A percentile compares a stretch with the other conserved stretches of the same genome.
Conservation (phyloP, 805 yeast genomes). For the Saturnispora silvae region DNA sequence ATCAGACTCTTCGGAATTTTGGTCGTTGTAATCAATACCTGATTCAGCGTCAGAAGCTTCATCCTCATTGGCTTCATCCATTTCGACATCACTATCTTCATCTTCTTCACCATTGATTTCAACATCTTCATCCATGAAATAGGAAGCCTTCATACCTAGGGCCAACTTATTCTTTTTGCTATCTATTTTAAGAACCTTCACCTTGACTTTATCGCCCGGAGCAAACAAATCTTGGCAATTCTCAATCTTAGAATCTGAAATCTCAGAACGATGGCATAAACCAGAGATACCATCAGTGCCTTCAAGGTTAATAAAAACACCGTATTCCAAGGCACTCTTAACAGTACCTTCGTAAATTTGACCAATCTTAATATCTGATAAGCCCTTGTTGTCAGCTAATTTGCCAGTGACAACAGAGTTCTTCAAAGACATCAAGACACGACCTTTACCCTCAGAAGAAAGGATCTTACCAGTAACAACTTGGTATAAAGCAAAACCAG, state of each 20-base stretch:
- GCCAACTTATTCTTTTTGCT: conserved; percentile 62
- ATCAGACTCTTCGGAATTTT: too few species aligned
- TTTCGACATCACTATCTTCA: conserved; percentile 23
- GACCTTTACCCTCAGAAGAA: conserved; percentile 48
- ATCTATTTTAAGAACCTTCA: conserved; percentile 59
- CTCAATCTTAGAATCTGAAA: conserved; percentile 56
- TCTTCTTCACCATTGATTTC: conserved; percentile 14
- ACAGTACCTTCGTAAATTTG: conserved; percentile 71
- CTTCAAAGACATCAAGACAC: conserved; percentile 69
- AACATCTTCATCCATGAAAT: conserved; percentile 33
- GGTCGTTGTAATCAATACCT: too few species aligned
- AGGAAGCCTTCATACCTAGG: conserved; percentile 91
- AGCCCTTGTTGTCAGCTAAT: conserved; percentile 42
- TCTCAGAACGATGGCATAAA: conserved; percentile 75
- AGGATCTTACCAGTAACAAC: conserved; percentile 64
- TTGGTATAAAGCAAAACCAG: conserved; percentile 59
- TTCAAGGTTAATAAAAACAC: conserved; percentile 79
- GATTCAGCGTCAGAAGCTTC: conserved; percentile 16
- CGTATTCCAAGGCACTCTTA: conserved; percentile 71
- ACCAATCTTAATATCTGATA: conserved; percentile 60
- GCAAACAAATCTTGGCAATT: conserved; percentile 61
- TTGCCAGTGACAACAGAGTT: conserved; percentile 73
- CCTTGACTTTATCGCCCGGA: conserved; percentile 86
- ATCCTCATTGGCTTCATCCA: conserved; percentile 12
- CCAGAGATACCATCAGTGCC: conserved; percentile 72